These are phyloP conservation scores for Oryza glaberrima DNA, from an alignment of 176 grass and related monocot genomes.

Conservation along the genomic window DNA sequence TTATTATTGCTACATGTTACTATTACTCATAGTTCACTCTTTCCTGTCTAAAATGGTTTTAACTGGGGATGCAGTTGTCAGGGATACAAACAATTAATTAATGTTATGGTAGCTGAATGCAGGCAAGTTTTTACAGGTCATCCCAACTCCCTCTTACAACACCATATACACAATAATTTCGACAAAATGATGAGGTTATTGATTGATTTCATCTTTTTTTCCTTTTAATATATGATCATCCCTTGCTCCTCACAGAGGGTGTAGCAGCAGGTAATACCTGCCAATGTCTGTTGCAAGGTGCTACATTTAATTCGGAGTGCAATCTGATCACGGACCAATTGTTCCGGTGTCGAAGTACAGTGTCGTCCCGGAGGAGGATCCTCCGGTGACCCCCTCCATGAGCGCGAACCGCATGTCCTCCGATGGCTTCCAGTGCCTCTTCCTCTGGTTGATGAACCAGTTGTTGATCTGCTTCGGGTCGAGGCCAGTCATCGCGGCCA, in stretches of 20 bases:
- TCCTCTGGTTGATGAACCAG: conserved; percentile 99
- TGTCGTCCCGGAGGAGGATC: conserved; percentile 62
- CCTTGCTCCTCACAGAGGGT: background rate
- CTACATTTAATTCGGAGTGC: background rate
- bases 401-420: conserved; percentile 91
- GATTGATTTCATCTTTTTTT: conserved; percentile 3
- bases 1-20: conserved; percentile 7
- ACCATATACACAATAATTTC: conserved; percentile 50
- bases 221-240: conserved; percentile 26
- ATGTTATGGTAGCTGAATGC: background rate
- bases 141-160: conserved; percentile 20
- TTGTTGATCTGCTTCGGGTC: conserved; percentile 98
- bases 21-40: background rate
- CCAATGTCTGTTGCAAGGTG: background rate
- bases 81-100: conserved; percentile 1
- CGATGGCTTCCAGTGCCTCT: conserved; percentile 91
- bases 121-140: conserved; percentile 39
- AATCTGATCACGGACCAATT: conserved; percentile 57
- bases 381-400: conserved; percentile 73
- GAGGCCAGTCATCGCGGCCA: conserved; percentile 68
- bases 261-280: background rate
- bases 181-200: conserved; percentile 31
- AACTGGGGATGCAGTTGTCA: background rate
- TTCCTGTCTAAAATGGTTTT: background rate
- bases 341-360: conserved; percentile 82